Evolutionary conservation across 2,329 filamentous ascomycete genomes (phyloP).

Genomic region (Colletotrichum cordylinicola): DNA sequence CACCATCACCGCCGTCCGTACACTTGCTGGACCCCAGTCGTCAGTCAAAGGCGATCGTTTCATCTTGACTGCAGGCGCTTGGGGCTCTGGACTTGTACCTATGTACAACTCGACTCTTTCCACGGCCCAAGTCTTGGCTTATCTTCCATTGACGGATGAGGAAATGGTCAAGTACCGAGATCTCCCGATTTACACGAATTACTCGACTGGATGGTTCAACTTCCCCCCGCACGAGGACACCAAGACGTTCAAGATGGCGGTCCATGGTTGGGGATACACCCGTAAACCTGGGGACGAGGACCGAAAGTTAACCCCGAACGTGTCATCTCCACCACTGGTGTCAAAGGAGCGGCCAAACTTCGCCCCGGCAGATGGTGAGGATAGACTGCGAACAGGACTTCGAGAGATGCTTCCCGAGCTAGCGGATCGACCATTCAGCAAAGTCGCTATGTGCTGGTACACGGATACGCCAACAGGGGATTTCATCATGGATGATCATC

Average conservation of each 20-base stretch:
- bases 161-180: constrained; percentile 59
- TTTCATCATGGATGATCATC: constrained; percentile 65
- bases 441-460: constrained; percentile 68
- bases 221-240: constrained; percentile 54
- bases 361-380: constrained; percentile 55
- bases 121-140: constrained; percentile 70
- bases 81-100: constrained; percentile 61
- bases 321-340: not conserved
- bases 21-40: not conserved
- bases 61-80: constrained; percentile 71
- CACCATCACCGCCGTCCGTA: not conserved
- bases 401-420: constrained; percentile 59
- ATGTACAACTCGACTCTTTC: constrained; percentile 67
- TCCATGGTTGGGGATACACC: constrained; percentile 64
- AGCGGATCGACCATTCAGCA: constrained; percentile 54
- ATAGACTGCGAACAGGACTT: constrained; percentile 56
- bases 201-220: constrained; percentile 58
- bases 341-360: constrained; percentile 36
- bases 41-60: not conserved
- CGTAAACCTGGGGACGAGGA: constrained; percentile 20
- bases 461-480: constrained; percentile 67
- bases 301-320: not conserved
- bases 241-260: constrained; percentile 62
- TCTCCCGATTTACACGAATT: constrained; percentile 64
- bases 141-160: constrained; percentile 62